These are phyloP conservation scores for Escallonia herrerae DNA, from an alignment of 129 eudicot genomes.

Conservation along the genomic window DNA sequence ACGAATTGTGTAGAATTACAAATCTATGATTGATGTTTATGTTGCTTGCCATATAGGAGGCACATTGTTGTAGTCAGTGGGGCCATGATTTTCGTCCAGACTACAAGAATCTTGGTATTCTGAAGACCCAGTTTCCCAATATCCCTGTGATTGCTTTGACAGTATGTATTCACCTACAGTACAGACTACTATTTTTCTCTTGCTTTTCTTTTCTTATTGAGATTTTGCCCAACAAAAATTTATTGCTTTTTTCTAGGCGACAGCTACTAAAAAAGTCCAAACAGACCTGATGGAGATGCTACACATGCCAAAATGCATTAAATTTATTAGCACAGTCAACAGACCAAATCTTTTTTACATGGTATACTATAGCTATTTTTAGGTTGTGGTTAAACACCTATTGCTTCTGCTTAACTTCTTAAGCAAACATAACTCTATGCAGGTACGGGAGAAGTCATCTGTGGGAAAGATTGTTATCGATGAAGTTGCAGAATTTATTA, in stretches of 20 bases:
- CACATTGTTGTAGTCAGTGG: slow-evolving; percentile 99
- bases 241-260: slow-evolving; percentile 48
- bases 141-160: slow-evolving; percentile 94
- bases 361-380: slow-evolving; percentile 36
- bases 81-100: slow-evolving; percentile 99
- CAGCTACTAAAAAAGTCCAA: slow-evolving; percentile 95
- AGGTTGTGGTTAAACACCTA: slow-evolving; percentile 8
- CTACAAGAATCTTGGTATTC: slow-evolving; percentile 93
- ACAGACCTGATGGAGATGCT: slow-evolving; percentile 93
- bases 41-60: slow-evolving; percentile 54
- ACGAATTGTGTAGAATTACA: no score
- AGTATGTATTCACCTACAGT: slow-evolving; percentile 31
- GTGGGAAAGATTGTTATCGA: slow-evolving; percentile 73
- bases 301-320: slow-evolving; percentile 75
- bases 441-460: slow-evolving; percentile 96
- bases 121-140: slow-evolving; percentile 94
- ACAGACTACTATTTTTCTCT: no score
- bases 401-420: slow-evolving; percentile 9
- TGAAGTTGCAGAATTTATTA: slow-evolving; percentile 83
- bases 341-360: slow-evolving; percentile 91
- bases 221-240: not conserved
- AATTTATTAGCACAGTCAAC: slow-evolving; percentile 95
- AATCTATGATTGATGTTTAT: not conserved
- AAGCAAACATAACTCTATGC: slow-evolving; percentile 5
- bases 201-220: no score